Percentiles rank a stretch among this genome's conserved stretches.
Evolutionary conservation across 768 basidiomycete species (phyloP).

Genomic region (Boletus rubescentipes): DNA sequence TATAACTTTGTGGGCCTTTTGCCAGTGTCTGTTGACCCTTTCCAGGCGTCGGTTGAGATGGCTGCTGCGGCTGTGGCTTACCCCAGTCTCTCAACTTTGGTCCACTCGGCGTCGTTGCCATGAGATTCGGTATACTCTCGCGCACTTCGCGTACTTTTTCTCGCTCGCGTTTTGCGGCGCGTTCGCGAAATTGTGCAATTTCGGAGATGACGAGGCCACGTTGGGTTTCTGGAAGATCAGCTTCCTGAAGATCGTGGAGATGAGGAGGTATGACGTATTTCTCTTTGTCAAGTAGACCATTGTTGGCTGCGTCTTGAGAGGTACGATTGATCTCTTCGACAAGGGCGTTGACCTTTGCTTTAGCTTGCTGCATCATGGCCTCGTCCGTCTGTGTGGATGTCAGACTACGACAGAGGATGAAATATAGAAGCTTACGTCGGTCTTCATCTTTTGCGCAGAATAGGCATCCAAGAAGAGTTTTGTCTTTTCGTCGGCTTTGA

Average conservation of each 20-base stretch:
- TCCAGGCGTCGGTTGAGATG: constrained; percentile 34
- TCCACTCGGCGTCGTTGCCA: constrained; percentile 55
- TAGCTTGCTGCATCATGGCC: constrained; percentile 57
- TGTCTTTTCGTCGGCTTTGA: constrained; percentile 97
- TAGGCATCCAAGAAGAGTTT: constrained; percentile 85
- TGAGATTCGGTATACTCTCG: constrained; percentile 50
- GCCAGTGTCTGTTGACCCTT: constrained; percentile 54
- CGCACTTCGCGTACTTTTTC: constrained; percentile 84
- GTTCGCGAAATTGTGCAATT: constrained; percentile 94
- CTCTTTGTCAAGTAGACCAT: constrained; percentile 76
- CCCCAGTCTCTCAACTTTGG: constrained; percentile 83
- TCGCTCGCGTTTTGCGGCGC: constrained; percentile 86
- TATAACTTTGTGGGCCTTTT: constrained; percentile 73
- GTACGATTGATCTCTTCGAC: constrained; percentile 70
- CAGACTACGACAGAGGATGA: neutral
- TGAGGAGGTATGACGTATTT: constrained; percentile 94
- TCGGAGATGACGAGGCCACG: constrained; percentile 93
- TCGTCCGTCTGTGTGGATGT: constrained; percentile 61
- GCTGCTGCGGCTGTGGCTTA: constrained; percentile 42
- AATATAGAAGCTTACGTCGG: constrained; percentile 59
- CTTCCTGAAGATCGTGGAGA: constrained; percentile 93
- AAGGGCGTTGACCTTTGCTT: constrained; percentile 60
- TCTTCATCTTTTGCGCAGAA: constrained; percentile 71
- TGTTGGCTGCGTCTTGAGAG: constrained; percentile 74
- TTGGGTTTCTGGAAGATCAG: constrained; percentile 91